Evolutionary conservation across 1,139 yeast species (phyloP), one percentile per base, ranked within the genome.

Genomic region (Schwanniomyces etchellsii): DNA sequence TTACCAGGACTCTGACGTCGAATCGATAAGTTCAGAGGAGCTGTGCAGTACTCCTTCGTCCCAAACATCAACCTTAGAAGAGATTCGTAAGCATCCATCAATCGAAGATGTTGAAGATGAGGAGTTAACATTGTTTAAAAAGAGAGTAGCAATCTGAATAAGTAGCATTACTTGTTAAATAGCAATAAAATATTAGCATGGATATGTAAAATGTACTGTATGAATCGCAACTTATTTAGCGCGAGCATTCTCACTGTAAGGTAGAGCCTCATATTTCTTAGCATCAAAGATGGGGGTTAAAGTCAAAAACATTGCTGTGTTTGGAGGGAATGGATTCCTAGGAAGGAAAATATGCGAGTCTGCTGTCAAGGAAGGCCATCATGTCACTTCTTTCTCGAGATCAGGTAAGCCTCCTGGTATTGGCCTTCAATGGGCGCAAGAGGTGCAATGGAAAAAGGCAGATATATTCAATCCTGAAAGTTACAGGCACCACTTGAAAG

Each of bases 261-360:
- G n/a, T n/a, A n/a, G n/a, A n/a, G n/a, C n/a, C n/a, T n/a, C n/a
- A n/a, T n/a, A n/a, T n/a, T n/a, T n/a, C n/a, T n/a, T n/a, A n/a
- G n/a, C n/a, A n/a, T n/a, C n/a, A n/a, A n/a, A n/a, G n/a, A n/a
- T n/a, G n/a, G n/a, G n/a, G n/a, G n/a, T n/a, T n/a, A n/a, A 18
- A 37, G 32, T 43, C 12, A 57, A 47, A 36, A 50, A 66, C 28
- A 63, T 80, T 30, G 75, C 84, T 5, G 84, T 86, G 0, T 75
- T 88, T 44, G 96, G 96, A 13, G 96, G 96, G 1, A 78, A 76
- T 37, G 96, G 96, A 3, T 84, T 84, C 48, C 57, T 88, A 13
- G 85, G 86, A 14, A 71, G 72, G 35, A 71, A 83, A 36, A 77
- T 88, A 11, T 84, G 94, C 47, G 78, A 78, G 45, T 68, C 69